A percentile compares a stretch with the other conserved stretches of the same genome.
phyloP scores from a whole-genome alignment of 2,329 filamentous ascomycete genomes.

The Xylaria sp. region DNA sequence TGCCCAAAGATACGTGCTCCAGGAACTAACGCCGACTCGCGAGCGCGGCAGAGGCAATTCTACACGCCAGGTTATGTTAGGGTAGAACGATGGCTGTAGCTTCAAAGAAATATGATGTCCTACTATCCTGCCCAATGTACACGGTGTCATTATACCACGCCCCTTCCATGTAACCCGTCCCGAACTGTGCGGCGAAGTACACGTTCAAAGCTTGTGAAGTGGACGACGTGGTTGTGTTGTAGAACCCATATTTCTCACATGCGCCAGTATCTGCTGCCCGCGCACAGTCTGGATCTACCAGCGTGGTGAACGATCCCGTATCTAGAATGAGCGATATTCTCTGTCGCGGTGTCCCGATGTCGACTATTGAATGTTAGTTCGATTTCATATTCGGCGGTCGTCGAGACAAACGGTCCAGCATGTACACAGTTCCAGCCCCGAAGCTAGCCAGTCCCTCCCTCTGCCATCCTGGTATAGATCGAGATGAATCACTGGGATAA shows the following conservation, averaged over 20 bases:
- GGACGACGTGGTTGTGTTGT: conserved; percentile 49
- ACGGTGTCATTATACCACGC: conserved; percentile 51
- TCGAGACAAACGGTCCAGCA: conserved; percentile 49
- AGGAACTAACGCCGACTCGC: conserved; percentile 52
- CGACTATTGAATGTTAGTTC: conserved; percentile 45
- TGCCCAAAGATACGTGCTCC: conserved; percentile 53
- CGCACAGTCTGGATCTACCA: conserved; percentile 53
- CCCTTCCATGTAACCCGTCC: conserved; percentile 51
- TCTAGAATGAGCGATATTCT: conserved; percentile 52
- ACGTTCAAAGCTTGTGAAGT: conserved; percentile 47
- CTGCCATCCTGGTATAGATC: conserved; percentile 35
- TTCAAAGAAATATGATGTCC: not conserved
- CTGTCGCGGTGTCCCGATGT: conserved; percentile 53
- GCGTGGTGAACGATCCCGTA: conserved; percentile 54
- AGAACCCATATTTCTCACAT: conserved; percentile 51
- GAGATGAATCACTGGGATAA: conserved; percentile 1
- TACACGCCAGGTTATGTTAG: conserved; percentile 28
- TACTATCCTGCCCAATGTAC: conserved; percentile 47
- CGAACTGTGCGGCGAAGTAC: conserved; percentile 48
- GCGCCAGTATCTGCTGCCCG: conserved; percentile 49
- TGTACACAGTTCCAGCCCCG: conserved; percentile 51
- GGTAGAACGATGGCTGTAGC: not conserved
- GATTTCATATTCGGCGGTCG: not conserved
- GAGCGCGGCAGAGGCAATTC: conserved; percentile 49
- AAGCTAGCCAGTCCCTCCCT: conserved; percentile 43